phyloP scores from a whole-genome alignment of 2,329 filamentous ascomycete genomes.

The Pseudocercospora cruenta region DNA sequence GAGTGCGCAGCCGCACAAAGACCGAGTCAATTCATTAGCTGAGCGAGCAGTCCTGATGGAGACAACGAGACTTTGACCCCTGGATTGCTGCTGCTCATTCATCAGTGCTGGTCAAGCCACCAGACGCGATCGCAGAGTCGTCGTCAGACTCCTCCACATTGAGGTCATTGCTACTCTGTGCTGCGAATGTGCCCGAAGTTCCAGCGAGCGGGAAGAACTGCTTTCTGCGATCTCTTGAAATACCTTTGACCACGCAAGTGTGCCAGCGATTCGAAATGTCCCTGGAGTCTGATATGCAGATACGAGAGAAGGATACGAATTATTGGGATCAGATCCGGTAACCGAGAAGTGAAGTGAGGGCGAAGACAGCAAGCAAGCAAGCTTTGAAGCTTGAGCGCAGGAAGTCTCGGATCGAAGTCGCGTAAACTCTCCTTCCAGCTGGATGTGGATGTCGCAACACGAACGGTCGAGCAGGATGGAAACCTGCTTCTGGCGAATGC shows the following conservation, averaged over 20 bases:
- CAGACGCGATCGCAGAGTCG: constrained; percentile 12
- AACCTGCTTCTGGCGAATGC: background rate
- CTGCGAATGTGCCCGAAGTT: background rate
- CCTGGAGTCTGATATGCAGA: background rate
- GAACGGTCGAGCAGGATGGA: background rate
- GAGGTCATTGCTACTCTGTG: constrained; percentile 3
- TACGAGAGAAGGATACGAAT: background rate
- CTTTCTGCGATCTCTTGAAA: background rate
- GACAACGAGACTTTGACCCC: background rate
- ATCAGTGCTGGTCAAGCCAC: constrained; percentile 12
- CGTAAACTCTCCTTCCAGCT: background rate
- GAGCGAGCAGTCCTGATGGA: background rate
- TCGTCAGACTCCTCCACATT: constrained; percentile 15
- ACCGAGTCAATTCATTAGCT: background rate
- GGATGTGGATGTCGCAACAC: background rate
- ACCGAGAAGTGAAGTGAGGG: background rate
- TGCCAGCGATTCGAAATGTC: background rate
- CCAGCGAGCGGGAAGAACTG: background rate
- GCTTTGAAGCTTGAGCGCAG: no score
- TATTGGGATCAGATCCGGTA: no score
- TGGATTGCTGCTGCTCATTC: constrained; percentile 12
- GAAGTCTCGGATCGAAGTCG: background rate
- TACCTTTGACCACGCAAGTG: background rate
- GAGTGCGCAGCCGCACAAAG: background rate
- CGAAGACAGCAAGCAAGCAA: background rate